Base-by-base conservation (phyloP, 148 eudicot genomes). In the Chenopodium suecicum region DNA sequence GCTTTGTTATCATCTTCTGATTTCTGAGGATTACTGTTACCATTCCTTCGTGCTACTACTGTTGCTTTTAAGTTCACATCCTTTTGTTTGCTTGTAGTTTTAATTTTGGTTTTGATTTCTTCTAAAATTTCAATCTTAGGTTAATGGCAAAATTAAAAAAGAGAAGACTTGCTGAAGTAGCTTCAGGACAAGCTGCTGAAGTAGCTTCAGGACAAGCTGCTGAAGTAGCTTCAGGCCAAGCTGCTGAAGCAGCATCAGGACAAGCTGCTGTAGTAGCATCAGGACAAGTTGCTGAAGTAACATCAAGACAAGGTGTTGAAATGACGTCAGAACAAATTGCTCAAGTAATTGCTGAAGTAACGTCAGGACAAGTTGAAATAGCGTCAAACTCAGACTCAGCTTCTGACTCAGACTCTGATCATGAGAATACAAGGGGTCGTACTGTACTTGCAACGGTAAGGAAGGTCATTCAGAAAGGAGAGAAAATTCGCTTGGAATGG, bases 381-480 rank as follows among this genome's bases (percentile, higher is more conserved):
- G 9, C 37, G 31, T 67, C 41, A 3, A 13, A 29, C 9, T 67
- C 41, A 11, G 71, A 67, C 71, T 67, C 71, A 6, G 34, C 31
- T 11, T 10, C 41, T 3, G 71, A 67, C 3, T 13, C 71, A 4
- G 71, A 67, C 16, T 67, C 71, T 67, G 37, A 67, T 37, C 41
- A 67, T 67, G 71, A 67, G 20, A 67, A 67, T 29, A 37, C 31
- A 19, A 27, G 71, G 71, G 71, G 71, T 12, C 71, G 71, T 29
- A 75, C 78, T 27, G 37, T 54, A 52, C 78, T 75, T 54, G 17
- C 58, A 75, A 10, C 34, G 4, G 65, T 75, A 29, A 60, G 65
- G 29, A 75, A 75, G 37, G 41, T 10, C 9, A 54, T 54, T 25
- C 14, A 75, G 23, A 54, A 54, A 12, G 65, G 63, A 0, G 58